Evolutionary conservation across 176 grass and related monocot genomes (phyloP), one percentile per base, ranked within the genome.

Genomic region (Avena eriantha): DNA sequence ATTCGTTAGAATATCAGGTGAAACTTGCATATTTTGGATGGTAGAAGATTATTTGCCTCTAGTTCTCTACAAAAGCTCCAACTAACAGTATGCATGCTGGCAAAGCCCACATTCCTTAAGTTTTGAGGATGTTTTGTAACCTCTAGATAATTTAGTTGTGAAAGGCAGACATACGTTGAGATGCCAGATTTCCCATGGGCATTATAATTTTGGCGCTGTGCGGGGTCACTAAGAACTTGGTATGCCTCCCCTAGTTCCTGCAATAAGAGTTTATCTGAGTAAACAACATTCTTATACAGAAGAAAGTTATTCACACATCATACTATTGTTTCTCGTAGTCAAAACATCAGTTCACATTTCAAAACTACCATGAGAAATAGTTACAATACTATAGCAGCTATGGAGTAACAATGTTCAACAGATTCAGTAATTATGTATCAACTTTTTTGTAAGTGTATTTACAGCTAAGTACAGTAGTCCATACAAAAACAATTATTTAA

Each of bases 211-310:
- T 94, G 84, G 8, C 94, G 97, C 64, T 96, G 94, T 47, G 88
- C 69, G 19, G 89, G 83, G 81, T 99, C 94, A 94, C 97, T 99
- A 58, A 96, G 87, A 34, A 99, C 94, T 92, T 99, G 97, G 73
- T 99, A 99, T 83, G 97, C 97, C 86, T 96, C 97, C 56, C 94
- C 97, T 71, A 96, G 88, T 86, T 87, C 94, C 97, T 99, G 97
- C 78, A 86, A 69, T 49, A 78, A 21, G 15, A 85, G 78, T 21
- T 78, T 51, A 41, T 47, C 7, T 61, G n/a, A 81, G 82, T 63
- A 72, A 34, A 59, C 13, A 68, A 68, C 10, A 75, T 23, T 35
- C 9, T 55, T 84, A 75, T 69, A 59, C 9, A 80, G 33, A 69
- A 63, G 61, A 73, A 84, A 76, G 73, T n/a, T 88, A 50, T 45